Evolutionary conservation across 1,139 yeast species (phyloP).

Genomic region (Taphrina communis): DNA sequence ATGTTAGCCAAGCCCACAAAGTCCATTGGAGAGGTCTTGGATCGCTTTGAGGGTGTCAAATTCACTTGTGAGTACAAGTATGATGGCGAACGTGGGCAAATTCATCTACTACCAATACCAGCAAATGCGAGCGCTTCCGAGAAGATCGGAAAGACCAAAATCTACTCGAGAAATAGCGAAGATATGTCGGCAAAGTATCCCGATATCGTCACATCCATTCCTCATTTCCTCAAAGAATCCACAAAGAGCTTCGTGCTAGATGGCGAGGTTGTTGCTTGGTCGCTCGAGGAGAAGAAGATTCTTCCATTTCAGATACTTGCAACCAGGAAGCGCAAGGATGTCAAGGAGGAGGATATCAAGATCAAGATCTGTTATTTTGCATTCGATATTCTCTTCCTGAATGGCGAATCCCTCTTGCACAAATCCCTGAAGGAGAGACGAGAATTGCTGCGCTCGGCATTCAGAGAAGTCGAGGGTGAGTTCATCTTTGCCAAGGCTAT

Average conservation of each 20-base stretch:
- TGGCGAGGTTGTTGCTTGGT: conserved; percentile 99
- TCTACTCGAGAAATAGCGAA: conserved; percentile 93
- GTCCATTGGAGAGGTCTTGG: conserved; percentile 84
- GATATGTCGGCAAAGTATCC: conserved; percentile 97
- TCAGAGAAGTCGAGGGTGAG: conserved; percentile 72
- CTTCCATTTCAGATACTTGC: conserved; percentile 91
- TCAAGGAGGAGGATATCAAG: conserved; percentile 80
- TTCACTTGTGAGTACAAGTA: conserved; percentile 96
- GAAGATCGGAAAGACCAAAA: conserved; percentile 63
- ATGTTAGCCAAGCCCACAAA: conserved; percentile 99
- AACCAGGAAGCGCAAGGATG: conserved; percentile 92
- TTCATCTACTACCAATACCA: conserved; percentile 66
- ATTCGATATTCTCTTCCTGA: conserved; percentile 78
- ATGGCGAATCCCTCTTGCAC: conserved; percentile 72
- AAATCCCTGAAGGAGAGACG: conserved; percentile 75
- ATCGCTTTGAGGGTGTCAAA: conserved; percentile 68
- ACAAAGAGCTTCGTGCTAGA: conserved; percentile 72
- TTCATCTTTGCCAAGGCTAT: conserved; percentile 79
- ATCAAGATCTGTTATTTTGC: conserved; percentile 92
- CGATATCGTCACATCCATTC: conserved; percentile 74
- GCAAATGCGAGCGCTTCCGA: conserved; percentile 27
- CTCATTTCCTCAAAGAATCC: conserved; percentile 60
- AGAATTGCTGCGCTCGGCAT: conserved; percentile 60
- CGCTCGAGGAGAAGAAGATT: conserved; percentile 70
- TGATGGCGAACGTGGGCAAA: conserved; percentile 97